Conservation (phyloP, 1,284 basidiomycete genomes). For the Trichosporon faecale region DNA sequence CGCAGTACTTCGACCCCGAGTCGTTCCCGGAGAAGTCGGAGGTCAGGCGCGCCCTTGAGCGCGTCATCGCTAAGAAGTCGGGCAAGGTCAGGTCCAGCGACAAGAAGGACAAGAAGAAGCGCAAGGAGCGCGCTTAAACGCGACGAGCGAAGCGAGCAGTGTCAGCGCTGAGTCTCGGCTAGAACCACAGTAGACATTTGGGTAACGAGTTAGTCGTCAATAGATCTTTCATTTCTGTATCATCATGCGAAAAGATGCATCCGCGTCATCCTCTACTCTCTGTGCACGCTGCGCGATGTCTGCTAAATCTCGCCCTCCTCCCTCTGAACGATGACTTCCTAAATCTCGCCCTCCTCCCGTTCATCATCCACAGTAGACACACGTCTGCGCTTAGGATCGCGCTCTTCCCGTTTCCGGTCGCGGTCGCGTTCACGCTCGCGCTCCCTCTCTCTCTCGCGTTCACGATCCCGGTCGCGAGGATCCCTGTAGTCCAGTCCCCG, state of each 20-base stretch:
- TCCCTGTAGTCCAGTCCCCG: conserved; percentile 26
- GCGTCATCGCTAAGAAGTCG: conserved; percentile 35
- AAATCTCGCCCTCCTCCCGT: conserved; percentile 27
- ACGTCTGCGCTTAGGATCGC: conserved; percentile 28
- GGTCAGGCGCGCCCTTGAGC: conserved; percentile 41
- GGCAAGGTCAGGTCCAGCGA: conserved; percentile 25
- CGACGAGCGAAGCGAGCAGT: not conserved
- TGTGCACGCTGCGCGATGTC: conserved; percentile 12
- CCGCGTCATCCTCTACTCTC: not conserved
- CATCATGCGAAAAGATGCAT: conserved; percentile 3
- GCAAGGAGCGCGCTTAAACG: conserved; percentile 32
- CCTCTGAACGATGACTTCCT: not conserved
- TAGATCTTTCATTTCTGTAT: conserved; percentile 6
- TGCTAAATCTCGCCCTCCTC: conserved; percentile 20
- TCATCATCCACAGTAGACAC: conserved; percentile 19
- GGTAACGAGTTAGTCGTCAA: not conserved
- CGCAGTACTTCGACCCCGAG: conserved; percentile 62
- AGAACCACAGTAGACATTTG: not conserved
- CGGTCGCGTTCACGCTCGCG: conserved; percentile 22
- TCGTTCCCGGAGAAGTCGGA: conserved; percentile 47
- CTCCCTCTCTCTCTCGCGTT: conserved; percentile 27
- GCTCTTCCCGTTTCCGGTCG: conserved; percentile 26
- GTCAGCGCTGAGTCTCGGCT: too few relatives aligned
- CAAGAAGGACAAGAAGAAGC: conserved; percentile 34
- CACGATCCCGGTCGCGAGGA: conserved; percentile 48